Percentiles rank a stretch among this genome's conserved stretches.
These are phyloP conservation scores for Gymnopilus dilepis DNA, from an alignment of 768 basidiomycete genomes.

Conservation along the genomic window DNA sequence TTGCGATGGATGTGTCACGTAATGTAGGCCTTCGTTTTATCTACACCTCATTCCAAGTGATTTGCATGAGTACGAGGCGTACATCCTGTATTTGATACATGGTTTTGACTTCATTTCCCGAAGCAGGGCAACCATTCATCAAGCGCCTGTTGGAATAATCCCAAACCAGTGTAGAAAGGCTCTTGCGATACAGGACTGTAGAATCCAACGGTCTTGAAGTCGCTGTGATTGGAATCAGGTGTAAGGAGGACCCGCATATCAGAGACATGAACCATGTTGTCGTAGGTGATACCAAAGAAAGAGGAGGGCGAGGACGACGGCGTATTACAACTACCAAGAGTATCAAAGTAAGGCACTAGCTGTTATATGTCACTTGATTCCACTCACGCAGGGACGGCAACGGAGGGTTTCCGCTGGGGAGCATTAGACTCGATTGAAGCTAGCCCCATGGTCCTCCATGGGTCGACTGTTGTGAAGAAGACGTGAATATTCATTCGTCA, in stretches of 20 bases:
- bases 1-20: no score
- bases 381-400: conserved; percentile 43
- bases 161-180: conserved; percentile 53
- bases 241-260: conserved; percentile 53
- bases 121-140: conserved; percentile 57
- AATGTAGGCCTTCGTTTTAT: no score
- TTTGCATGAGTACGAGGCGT: no score
- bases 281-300: conserved; percentile 52
- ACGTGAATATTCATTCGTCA: background rate
- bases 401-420: conserved; percentile 45
- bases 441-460: conserved; percentile 57
- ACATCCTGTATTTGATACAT: background rate
- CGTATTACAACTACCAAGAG: conserved; percentile 39
- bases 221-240: conserved; percentile 52
- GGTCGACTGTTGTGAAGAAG: conserved; percentile 42
- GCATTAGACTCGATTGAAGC: conserved; percentile 53
- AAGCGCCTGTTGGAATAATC: conserved; percentile 49
- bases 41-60: no score
- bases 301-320: conserved; percentile 31
- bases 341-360: background rate
- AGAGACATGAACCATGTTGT: conserved; percentile 54
- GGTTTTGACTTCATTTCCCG: conserved; percentile 2
- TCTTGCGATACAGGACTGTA: conserved; percentile 52
- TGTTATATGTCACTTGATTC: background rate
- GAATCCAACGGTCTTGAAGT: conserved; percentile 55